A percentile compares a stretch with the other conserved stretches of the same genome.
phyloP scores from a whole-genome alignment of 1,284 basidiomycete genomes.

The Paramarasmius palmivorus region DNA sequence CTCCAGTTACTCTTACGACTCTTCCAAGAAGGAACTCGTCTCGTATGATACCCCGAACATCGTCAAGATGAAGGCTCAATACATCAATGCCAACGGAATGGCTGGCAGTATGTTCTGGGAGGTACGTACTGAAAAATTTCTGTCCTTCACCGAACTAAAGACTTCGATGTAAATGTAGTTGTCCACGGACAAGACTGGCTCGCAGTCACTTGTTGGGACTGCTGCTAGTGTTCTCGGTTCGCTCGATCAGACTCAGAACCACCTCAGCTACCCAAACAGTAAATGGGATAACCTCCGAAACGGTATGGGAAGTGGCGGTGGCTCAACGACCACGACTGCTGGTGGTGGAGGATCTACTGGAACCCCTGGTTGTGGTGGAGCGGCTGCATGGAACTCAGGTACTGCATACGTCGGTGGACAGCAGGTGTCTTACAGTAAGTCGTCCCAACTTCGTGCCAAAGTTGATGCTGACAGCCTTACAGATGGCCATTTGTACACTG shows the following conservation, averaged over 20 bases:
- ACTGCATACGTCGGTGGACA: conserved; percentile 49
- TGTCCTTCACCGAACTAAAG: neutral
- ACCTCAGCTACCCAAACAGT: conserved; percentile 66
- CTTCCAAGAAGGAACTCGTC: conserved; percentile 61
- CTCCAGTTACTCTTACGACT: conserved; percentile 80
- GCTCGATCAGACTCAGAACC: conserved; percentile 70
- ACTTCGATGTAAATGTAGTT: conserved; percentile 35
- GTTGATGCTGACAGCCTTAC: conserved; percentile 5
- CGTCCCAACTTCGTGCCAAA: neutral
- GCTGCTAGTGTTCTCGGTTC: conserved; percentile 46
- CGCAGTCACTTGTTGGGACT: conserved; percentile 55
- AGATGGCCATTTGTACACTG: conserved; percentile 48
- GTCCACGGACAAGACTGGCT: conserved; percentile 62
- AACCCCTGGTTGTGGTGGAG: conserved; percentile 44
- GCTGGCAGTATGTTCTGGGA: conserved; percentile 86
- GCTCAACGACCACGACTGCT: conserved; percentile 14
- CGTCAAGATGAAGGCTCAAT: conserved; percentile 73
- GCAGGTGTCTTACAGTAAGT: conserved; percentile 50
- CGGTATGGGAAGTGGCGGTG: conserved; percentile 53
- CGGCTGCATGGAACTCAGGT: conserved; percentile 52
- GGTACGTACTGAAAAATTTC: conserved; percentile 35
- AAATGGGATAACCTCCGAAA: conserved; percentile 69
- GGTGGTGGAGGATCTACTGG: conserved; percentile 20
- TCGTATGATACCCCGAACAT: conserved; percentile 84
- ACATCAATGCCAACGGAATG: conserved; percentile 64